These are phyloP conservation scores for Pythium periplocum DNA, from an alignment of 352 stramenopile genomes.

Conservation along the genomic window DNA sequence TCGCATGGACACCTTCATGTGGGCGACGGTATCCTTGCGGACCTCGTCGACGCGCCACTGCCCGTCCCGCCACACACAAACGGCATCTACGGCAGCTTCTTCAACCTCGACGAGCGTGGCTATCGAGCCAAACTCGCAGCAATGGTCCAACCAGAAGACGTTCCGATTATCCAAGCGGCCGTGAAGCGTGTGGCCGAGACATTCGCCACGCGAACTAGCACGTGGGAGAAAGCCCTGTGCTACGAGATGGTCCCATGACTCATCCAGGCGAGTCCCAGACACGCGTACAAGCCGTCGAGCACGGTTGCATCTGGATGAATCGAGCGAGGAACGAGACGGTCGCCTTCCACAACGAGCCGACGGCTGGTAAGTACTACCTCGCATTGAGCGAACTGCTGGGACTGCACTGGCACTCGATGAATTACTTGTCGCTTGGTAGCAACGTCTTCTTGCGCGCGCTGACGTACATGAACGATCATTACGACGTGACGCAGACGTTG, in stretches of 20 bases:
- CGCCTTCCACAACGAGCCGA: conserved; percentile 8
- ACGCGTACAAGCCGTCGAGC: conserved; percentile 6
- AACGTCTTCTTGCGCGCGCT: conserved; percentile 12
- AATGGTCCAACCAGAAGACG: conserved; percentile 7
- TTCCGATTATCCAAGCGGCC: conserved; percentile 4
- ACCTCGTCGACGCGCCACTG: conserved; percentile 9
- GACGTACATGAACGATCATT: conserved; percentile 11
- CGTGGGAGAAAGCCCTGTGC: conserved; percentile 17
- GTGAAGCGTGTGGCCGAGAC: conserved; percentile 3
- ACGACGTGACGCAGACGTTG: conserved; percentile 3
- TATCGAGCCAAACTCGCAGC: conserved; percentile 6
- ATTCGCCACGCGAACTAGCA: conserved; percentile 6
- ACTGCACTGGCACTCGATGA: conserved; percentile 15
- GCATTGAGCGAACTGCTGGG: conserved; percentile 13
- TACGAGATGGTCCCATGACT: conserved; percentile 13
- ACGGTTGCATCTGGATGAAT: conserved; percentile 18
- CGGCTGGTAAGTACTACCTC: conserved; percentile 17
- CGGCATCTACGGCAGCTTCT: conserved; percentile 5
- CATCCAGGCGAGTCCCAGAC: background rate
- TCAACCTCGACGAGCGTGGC: conserved; percentile 13
- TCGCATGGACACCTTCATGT: conserved; percentile 12
- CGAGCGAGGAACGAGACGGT: conserved; percentile 3
- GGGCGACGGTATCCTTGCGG: conserved; percentile 13
- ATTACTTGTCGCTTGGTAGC: conserved; percentile 14
- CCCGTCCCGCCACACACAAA: conserved; percentile 4